A percentile compares a stretch with the other conserved stretches of the same genome.
phyloP scores from a whole-genome alignment of 352 stramenopile genomes.

The Pythium insidiosum region DNA sequence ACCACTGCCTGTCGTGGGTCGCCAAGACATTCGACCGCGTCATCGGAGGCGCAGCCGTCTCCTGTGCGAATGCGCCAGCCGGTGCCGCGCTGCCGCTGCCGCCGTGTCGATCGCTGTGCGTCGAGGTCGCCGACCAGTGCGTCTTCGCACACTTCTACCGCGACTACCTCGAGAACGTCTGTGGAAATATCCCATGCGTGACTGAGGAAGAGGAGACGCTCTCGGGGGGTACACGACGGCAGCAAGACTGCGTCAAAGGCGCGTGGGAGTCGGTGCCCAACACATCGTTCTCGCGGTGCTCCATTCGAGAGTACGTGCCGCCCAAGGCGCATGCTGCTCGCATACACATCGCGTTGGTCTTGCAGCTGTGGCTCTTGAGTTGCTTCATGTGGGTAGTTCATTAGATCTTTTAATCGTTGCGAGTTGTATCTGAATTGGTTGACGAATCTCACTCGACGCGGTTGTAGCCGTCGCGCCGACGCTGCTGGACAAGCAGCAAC shows the following conservation, averaged over 20 bases:
- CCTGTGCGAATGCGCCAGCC: constrained; percentile 19
- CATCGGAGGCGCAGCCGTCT: constrained; percentile 23
- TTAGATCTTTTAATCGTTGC: not conserved
- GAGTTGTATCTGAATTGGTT: too few relatives aligned
- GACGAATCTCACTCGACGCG: too few relatives aligned
- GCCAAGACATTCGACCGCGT: constrained; percentile 33
- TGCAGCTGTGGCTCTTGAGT: not conserved
- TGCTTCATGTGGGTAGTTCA: not conserved
- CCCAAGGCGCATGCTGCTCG: constrained; percentile 9
- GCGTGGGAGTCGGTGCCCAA: constrained; percentile 39
- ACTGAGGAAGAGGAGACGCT: constrained; percentile 33
- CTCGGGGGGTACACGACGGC: constrained; percentile 20
- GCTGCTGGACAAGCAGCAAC: too few relatives aligned
- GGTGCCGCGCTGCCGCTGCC: constrained; percentile 23
- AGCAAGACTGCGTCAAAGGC: constrained; percentile 34
- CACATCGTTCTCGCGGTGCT: constrained; percentile 45
- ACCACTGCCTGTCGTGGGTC: constrained; percentile 67
- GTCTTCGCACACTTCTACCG: constrained; percentile 69
- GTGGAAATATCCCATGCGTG: constrained; percentile 50
- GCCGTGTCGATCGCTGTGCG: constrained; percentile 60
- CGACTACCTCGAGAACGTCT: constrained; percentile 55
- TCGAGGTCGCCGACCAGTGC: constrained; percentile 70
- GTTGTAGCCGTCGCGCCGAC: too few relatives aligned
- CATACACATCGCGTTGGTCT: not conserved
- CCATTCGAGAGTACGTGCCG: constrained; percentile 40